Conservation (phyloP, 306 rosid genomes). For the Dryas alaskensis region DNA sequence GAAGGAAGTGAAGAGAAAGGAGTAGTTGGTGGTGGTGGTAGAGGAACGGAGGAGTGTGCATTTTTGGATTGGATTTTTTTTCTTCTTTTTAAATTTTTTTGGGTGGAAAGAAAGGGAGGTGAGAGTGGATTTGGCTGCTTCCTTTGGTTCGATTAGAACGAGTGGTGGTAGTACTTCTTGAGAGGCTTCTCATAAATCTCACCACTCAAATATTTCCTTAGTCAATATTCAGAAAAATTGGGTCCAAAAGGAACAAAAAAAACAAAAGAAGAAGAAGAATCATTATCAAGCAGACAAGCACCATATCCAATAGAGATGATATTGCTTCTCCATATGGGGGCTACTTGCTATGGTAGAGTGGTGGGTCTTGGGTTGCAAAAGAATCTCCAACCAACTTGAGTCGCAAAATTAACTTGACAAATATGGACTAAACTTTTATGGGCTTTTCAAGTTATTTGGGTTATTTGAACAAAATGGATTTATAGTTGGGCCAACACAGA, state of each 20-base stretch:
- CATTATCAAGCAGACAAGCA: background rate
- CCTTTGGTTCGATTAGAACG: conserved; percentile 33
- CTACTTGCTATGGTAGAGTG: background rate
- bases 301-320: conserved; percentile 1
- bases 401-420: too few species aligned
- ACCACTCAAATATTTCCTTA: conserved; percentile 5
- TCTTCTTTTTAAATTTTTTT: background rate
- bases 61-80: conserved; percentile 21
- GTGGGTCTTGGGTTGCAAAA: background rate
- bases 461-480: too few species aligned
- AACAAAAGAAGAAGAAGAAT: background rate
- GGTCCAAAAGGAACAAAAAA: background rate
- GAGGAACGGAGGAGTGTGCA: conserved; percentile 35
- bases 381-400: background rate
- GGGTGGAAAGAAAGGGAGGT: conserved; percentile 25
- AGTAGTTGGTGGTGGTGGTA: conserved; percentile 25
- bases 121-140: conserved; percentile 46
- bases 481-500: too few species aligned
- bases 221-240: background rate
- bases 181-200: background rate
- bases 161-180: conserved; percentile 47
- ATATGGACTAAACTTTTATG: too few species aligned
- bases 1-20: conserved; percentile 23
- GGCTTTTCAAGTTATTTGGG: too few species aligned
- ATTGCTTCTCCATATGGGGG: background rate